Percentiles rank a stretch among this genome's conserved stretches.
phyloP scores from a whole-genome alignment of 768 basidiomycete species.

The Podaxis sp. region DNA sequence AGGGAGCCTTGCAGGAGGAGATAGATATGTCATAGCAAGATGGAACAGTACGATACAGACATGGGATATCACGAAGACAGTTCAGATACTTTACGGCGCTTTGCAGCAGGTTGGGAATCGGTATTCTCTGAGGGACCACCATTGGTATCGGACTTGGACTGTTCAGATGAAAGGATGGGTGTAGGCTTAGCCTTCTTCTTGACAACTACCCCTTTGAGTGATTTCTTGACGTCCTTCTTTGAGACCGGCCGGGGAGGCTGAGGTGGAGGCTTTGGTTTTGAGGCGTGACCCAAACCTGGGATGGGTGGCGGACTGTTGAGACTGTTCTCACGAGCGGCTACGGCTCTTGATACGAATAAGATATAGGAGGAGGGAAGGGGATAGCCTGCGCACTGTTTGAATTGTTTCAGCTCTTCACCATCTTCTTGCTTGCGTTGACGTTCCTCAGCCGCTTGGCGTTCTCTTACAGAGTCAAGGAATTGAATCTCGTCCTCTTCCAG shows the following conservation, averaged over 20 bases:
- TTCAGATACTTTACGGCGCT: conserved; percentile 53
- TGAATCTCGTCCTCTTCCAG: conserved; percentile 88
- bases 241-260: conserved; percentile 25
- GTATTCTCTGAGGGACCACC: conserved; percentile 14
- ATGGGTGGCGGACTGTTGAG: conserved; percentile 40
- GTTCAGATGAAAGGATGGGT: conserved; percentile 12
- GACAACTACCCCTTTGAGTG: conserved; percentile 74
- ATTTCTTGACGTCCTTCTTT: conserved; percentile 64
- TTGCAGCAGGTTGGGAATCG: conserved; percentile 35
- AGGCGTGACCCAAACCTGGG: conserved; percentile 22
- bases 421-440: conserved; percentile 69
- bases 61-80: conserved; percentile 14
- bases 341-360: conserved; percentile 33
- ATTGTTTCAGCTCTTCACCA: conserved; percentile 72
- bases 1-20: background rate
- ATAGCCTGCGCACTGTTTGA: conserved; percentile 57
- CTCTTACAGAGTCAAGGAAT: conserved; percentile 80
- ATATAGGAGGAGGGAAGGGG: conserved; percentile 7
- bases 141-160: background rate
- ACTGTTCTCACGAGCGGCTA: conserved; percentile 64
- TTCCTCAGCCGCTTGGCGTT: conserved; percentile 74
- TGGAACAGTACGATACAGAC: background rate
- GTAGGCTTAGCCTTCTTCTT: conserved; percentile 64
- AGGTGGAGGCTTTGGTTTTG: conserved; percentile 27
- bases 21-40: background rate